Percentiles rank a stretch among this genome's conserved stretches.
phyloP scores from a whole-genome alignment of 2,329 filamentous ascomycete genomes.

The Trichophyton verrucosum region DNA sequence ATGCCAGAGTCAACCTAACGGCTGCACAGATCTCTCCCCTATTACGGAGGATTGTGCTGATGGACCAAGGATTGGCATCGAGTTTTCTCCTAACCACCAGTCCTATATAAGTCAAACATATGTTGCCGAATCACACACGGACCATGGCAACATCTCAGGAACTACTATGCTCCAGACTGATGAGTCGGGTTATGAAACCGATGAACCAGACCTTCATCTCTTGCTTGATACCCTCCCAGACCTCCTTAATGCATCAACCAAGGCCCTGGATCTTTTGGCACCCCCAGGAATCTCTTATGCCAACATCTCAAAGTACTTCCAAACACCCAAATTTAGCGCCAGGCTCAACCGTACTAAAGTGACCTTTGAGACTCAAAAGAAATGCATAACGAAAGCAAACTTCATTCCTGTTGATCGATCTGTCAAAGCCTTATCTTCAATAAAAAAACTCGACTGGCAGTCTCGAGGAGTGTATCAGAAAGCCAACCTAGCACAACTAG shows the following conservation, averaged over 20 bases:
- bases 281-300: conserved; percentile 9
- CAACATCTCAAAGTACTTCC: conserved; percentile 5
- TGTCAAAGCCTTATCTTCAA: conserved; percentile 5
- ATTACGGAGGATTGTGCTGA: not conserved
- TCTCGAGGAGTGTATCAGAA: conserved; percentile 9
- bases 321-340: conserved; percentile 2
- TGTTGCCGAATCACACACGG: conserved; percentile 6
- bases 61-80: not conserved
- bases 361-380: conserved; percentile 9
- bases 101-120: conserved; percentile 4
- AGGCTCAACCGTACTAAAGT: conserved; percentile 6
- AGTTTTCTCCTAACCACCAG: not conserved
- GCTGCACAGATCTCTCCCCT: not conserved
- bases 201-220: conserved; percentile 2
- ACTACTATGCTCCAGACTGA: conserved; percentile 8
- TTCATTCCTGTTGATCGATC: conserved; percentile 8
- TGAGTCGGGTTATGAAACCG: conserved; percentile 9
- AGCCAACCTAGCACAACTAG: conserved; percentile 13
- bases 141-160: conserved; percentile 12
- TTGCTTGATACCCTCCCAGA: conserved; percentile 12
- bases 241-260: conserved; percentile 8
- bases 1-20: not conserved
- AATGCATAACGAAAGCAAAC: conserved; percentile 8
- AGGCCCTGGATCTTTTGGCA: conserved; percentile 7
- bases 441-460: conserved; percentile 6